Conservation (phyloP, 202 grass and related monocot genomes). For the Cymbopogon flexuosus region DNA sequence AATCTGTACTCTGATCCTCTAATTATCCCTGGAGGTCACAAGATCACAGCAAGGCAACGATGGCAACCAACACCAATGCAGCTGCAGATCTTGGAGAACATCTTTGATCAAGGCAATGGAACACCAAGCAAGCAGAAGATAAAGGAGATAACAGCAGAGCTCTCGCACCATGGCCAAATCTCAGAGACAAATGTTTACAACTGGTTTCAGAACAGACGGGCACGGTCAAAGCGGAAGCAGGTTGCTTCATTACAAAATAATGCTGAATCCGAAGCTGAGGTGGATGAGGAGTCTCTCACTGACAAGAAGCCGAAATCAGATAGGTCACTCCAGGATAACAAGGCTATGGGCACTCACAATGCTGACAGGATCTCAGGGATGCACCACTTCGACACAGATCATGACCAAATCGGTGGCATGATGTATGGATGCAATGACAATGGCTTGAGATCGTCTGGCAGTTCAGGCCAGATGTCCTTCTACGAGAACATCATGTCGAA, state of each 20-base stretch:
- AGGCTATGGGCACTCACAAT: constrained; percentile 18
- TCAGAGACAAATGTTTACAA: constrained; percentile 96
- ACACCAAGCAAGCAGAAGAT: constrained; percentile 97
- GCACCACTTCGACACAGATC: constrained; percentile 42
- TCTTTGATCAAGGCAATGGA: constrained; percentile 89
- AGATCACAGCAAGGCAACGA: constrained; percentile 84
- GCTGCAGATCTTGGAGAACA: constrained; percentile 83
- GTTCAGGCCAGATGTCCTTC: constrained; percentile 63
- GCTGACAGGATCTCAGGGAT: constrained; percentile 45
- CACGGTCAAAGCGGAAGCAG: constrained; percentile 92
- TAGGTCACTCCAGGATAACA: constrained; percentile 33
- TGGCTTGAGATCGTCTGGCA: constrained; percentile 49
- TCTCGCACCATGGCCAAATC: constrained; percentile 95
- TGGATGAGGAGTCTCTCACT: constrained; percentile 67
- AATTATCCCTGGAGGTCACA: constrained; percentile 69
- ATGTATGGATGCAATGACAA: constrained; percentile 54
- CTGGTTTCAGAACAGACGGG: constrained; percentile 95
- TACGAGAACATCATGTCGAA: constrained; percentile 70
- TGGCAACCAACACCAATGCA: constrained; percentile 98
- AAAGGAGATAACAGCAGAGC: constrained; percentile 78
- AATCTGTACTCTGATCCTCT: constrained; percentile 80
- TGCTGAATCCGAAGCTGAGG: constrained; percentile 70
- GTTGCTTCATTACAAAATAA: constrained; percentile 57
- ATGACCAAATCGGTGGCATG: constrained; percentile 36
- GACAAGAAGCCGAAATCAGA: constrained; percentile 86